Conservation (phyloP, 805 yeast genomes). For the Starmera caribaea region DNA sequence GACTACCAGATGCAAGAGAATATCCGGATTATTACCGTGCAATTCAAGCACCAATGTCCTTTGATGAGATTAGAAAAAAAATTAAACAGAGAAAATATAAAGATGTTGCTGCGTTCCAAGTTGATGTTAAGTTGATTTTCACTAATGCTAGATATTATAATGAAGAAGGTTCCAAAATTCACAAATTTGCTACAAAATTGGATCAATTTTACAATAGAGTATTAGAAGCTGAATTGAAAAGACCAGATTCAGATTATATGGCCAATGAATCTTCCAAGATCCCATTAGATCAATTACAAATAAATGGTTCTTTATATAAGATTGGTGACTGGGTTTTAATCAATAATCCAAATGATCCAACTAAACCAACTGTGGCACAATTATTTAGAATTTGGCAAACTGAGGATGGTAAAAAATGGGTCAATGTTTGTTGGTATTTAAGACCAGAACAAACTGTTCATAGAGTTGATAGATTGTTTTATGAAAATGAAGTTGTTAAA, state of each 20-base stretch:
- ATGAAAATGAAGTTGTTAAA: conserved; percentile 91
- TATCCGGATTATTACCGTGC: conserved; percentile 35
- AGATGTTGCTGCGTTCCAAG: conserved; percentile 64
- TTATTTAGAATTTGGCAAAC: conserved; percentile 86
- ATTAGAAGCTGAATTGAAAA: conserved; percentile 60
- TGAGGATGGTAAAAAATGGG: conserved; percentile 74
- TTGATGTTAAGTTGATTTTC: conserved; percentile 68
- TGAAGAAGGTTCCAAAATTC: conserved; percentile 45
- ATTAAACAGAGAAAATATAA: conserved; percentile 79
- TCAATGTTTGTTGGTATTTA: conserved; percentile 96
- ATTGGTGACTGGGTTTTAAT: conserved; percentile 96
- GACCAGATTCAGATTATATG: conserved; percentile 73
- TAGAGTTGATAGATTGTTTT: conserved; percentile 78
- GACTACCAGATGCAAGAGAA: conserved; percentile 57
- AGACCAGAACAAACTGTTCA: conserved; percentile 98
- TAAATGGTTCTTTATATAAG: conserved; percentile 60
- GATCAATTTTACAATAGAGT: conserved; percentile 51
- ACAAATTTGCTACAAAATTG: conserved; percentile 51
- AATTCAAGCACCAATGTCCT: conserved; percentile 51
- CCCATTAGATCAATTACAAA: conserved; percentile 71
- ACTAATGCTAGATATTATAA: conserved; percentile 62
- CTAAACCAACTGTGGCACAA: conserved; percentile 90
- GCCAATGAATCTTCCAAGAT: conserved; percentile 47
- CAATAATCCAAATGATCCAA: conserved; percentile 77
- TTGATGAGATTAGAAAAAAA: conserved; percentile 68